Conservation (phyloP, 2,329 filamentous ascomycete genomes). For the Neofusicoccum ribis region DNA sequence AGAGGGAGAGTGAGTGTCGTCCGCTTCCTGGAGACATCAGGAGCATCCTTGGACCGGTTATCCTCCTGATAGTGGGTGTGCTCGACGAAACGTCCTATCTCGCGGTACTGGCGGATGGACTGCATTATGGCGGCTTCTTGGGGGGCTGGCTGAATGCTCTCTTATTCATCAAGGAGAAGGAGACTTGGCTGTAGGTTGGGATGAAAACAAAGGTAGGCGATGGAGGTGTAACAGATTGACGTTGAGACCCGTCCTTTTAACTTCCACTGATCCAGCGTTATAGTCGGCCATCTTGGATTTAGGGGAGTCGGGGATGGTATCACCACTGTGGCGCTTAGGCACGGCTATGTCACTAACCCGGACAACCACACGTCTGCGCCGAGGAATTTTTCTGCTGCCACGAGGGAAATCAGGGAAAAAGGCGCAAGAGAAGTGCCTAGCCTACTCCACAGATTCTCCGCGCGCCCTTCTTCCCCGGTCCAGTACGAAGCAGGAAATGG, state of each 20-base stretch:
- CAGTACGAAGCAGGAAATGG: too few species aligned
- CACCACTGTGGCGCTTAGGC: neutral
- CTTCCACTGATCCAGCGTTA: too few species aligned
- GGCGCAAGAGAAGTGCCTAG: too few species aligned
- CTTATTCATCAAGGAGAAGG: neutral
- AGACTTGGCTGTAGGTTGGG: neutral
- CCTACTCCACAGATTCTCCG: too few species aligned
- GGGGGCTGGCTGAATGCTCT: neutral
- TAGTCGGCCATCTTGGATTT: neutral
- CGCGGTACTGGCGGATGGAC: conserved; percentile 17
- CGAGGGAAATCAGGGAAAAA: too few species aligned
- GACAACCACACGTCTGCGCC: too few species aligned
- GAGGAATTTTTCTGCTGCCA: too few species aligned
- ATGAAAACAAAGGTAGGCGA: neutral
- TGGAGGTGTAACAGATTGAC: neutral
- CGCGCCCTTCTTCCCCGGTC: too few species aligned
- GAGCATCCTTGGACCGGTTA: conserved; percentile 5
- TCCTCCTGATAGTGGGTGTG: conserved; percentile 11
- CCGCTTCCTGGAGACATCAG: neutral
- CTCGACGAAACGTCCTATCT: conserved; percentile 12
- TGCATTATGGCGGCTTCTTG: conserved; percentile 7
- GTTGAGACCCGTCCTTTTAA: too few species aligned
- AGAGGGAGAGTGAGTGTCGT: neutral
- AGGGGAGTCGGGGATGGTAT: neutral
- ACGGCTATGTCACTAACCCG: neutral